Percentiles rank a stretch among this genome's conserved stretches.
Conservation (phyloP, 1,284 basidiomycete species). For the Ceratorhiza oryzae-sativae region DNA sequence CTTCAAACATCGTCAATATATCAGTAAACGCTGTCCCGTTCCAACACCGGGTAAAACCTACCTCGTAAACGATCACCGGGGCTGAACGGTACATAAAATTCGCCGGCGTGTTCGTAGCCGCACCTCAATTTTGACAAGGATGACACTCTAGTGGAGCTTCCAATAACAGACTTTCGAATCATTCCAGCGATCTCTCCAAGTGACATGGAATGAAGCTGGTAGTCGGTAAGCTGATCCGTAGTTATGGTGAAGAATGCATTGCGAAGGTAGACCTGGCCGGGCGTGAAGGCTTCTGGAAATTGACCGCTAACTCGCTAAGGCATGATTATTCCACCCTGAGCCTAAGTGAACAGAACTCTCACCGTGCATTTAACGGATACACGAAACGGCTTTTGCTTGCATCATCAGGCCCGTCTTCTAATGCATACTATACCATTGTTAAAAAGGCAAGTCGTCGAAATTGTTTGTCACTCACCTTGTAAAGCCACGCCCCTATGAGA, state of each 20-base stretch:
- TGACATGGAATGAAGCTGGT: constrained; percentile 6
- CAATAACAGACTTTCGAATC: constrained; percentile 11
- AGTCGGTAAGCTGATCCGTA: constrained; percentile 6
- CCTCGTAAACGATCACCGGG: constrained; percentile 15
- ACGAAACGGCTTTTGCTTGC: constrained; percentile 11
- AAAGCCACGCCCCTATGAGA: constrained; percentile 15
- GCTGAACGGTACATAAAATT: constrained; percentile 7
- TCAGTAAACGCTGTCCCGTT: background rate
- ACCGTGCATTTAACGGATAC: constrained; percentile 15
- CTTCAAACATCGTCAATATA: background rate
- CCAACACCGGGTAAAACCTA: background rate
- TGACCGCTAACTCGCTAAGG: background rate
- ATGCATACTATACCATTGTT: constrained; percentile 12
- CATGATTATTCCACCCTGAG: no score
- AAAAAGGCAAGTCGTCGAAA: background rate
- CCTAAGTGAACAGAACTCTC: background rate
- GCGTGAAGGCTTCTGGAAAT: constrained; percentile 1
- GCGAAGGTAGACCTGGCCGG: constrained; percentile 2
- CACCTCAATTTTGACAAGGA: constrained; percentile 3
- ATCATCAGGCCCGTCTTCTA: background rate
- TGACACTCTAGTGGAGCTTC: background rate
- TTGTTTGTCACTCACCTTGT: constrained; percentile 11
- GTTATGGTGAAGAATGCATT: background rate
- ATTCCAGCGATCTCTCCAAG: constrained; percentile 12
- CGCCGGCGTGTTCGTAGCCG: constrained; percentile 6